Percentiles rank a stretch among this genome's conserved stretches.
Conservation (phyloP, 345 rosid species). For the Pistacia atlantica region DNA sequence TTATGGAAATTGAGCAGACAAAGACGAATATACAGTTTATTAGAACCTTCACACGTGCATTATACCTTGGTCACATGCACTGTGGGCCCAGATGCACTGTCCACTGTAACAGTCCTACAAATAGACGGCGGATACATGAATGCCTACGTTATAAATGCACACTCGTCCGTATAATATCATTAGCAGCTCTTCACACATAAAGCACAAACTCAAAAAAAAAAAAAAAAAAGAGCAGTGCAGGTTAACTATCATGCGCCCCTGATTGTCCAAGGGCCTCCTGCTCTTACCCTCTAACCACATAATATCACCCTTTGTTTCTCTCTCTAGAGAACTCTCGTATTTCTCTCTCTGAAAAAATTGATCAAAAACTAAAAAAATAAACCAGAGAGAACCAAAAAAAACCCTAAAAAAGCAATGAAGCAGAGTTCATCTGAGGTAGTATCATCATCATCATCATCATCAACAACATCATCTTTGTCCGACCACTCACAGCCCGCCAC, state of each 20-base stretch:
- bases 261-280: constrained; percentile 26
- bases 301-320: constrained; percentile 22
- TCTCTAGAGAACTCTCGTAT: constrained; percentile 10
- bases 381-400: constrained; percentile 9
- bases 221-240: constrained; percentile 15
- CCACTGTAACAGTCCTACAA: background rate
- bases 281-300: constrained; percentile 31
- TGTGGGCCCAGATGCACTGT: constrained; percentile 20
- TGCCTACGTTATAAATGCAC: background rate
- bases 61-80: background rate
- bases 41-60: background rate
- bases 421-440: constrained; percentile 72
- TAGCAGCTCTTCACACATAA: background rate
- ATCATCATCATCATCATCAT: constrained; percentile 43
- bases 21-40: background rate
- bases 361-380: background rate
- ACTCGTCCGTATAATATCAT: constrained; percentile 9
- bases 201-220: background rate
- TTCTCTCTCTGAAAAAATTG: constrained; percentile 9
- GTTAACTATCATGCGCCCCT: constrained; percentile 40
- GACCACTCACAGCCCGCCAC: constrained; percentile 56
- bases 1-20: background rate
- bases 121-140: background rate
- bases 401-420: constrained; percentile 45
- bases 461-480: constrained; percentile 19